Percentiles rank a stretch among this genome's conserved stretches.
phyloP scores from a whole-genome alignment of 192 early-diverging fungal species.

The Linnemannia hyalina region DNA sequence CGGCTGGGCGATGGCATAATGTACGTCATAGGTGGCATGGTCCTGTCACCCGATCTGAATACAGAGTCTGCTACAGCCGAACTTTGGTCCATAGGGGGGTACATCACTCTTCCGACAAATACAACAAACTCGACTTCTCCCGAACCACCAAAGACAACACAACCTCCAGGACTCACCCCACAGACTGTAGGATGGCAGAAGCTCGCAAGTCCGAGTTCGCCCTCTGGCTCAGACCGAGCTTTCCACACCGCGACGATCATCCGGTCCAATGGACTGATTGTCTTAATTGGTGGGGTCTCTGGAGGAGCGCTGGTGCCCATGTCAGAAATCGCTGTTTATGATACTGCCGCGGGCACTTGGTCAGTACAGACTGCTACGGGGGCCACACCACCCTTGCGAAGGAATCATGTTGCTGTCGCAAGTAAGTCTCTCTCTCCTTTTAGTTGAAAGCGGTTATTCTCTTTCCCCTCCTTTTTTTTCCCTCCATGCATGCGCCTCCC shows the following conservation, averaged over 20 bases:
- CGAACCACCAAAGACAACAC: neutral
- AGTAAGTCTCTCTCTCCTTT: constrained; percentile 22
- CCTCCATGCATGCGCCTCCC: neutral
- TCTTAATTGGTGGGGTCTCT: constrained; percentile 42
- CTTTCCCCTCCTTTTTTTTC: neutral
- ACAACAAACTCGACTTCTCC: constrained; percentile 5
- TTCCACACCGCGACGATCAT: constrained; percentile 40
- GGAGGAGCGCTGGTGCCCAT: constrained; percentile 28
- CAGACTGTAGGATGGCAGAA: constrained; percentile 42
- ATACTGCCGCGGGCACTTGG: constrained; percentile 34
- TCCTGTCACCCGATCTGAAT: constrained; percentile 23
- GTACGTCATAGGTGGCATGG: constrained; percentile 39
- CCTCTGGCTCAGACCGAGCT: constrained; percentile 20
- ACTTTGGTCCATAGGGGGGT: constrained; percentile 42
- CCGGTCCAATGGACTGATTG: constrained; percentile 41
- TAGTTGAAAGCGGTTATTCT: neutral
- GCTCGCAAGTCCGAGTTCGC: neutral
- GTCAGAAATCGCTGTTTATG: constrained; percentile 47
- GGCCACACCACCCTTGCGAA: constrained; percentile 35
- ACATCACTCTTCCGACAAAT: neutral
- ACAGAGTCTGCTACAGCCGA: constrained; percentile 30
- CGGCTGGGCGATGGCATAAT: constrained; percentile 44
- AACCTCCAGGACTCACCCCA: constrained; percentile 35
- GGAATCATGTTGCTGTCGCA: constrained; percentile 45
- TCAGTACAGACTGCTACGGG: constrained; percentile 46